Evolutionary conservation across 169 alveolate species (phyloP).

Genomic region (Plasmodium reichenowi): DNA sequence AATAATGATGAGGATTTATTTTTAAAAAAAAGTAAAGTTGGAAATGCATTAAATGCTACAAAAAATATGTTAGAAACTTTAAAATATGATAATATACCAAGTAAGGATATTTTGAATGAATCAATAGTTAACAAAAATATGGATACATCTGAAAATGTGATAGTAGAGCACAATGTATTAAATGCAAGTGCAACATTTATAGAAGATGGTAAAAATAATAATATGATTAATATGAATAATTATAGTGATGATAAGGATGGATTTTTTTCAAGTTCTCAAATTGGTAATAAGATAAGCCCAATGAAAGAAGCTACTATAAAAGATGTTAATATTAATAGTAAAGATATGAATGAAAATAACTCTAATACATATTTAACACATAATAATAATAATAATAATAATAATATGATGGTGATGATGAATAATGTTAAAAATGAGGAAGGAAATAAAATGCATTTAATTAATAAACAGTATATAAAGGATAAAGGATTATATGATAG

Average conservation of each 20-base stretch:
- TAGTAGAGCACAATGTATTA: constrained; percentile 6
- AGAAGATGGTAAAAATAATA: neutral
- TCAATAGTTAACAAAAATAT: constrained; percentile 8
- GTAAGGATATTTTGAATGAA: constrained; percentile 29
- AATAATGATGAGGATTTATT: constrained; percentile 15
- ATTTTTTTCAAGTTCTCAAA: no score
- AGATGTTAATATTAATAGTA: neutral
- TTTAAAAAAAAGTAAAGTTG: constrained; percentile 66
- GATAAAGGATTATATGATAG: neutral
- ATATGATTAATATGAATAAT: neutral
- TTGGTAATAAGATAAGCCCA: no score
- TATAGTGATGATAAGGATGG: neutral
- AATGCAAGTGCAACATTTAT: neutral
- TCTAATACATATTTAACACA: neutral
- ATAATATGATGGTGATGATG: neutral
- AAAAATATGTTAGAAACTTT: constrained; percentile 50
- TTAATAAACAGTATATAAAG: neutral
- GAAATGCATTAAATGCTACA: constrained; percentile 33
- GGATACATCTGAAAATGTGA: constrained; percentile 3
- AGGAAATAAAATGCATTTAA: neutral
- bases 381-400: neutral
- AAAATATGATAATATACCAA: constrained; percentile 40
- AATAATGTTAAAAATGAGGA: neutral
- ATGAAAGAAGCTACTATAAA: neutral
- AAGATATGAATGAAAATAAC: neutral